Evolutionary conservation across 306 rosid genomes (phyloP), one percentile per base, ranked within the genome.

Genomic region (Trichosanthes cucumerina): DNA sequence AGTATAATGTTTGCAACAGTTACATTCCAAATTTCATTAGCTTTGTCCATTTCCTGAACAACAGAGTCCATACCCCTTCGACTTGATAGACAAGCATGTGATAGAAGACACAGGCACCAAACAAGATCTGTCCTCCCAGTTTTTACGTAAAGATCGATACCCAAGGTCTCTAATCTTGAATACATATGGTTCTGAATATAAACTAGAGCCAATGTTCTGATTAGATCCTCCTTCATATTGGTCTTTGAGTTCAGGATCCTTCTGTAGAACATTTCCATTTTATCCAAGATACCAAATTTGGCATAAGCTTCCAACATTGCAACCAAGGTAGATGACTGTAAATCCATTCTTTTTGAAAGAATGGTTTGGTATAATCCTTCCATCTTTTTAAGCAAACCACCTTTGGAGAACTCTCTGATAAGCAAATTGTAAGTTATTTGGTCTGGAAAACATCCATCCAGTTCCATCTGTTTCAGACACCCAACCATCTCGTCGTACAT

Each of bases 291-390:
- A 78, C 88, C 89, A 80, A 87, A 90, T 85, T 82, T 89, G 23
- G 88, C 84, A 79, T 92, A 92, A 85, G 87, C 88, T 83, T 90
- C 91, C 7, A 90, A 85, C 93, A 92, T 89, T 9, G 88, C 90
- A 81, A 89, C 81, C 74, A 88, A 80, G 31, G 91, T 90, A 58
- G 91, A 82, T 66, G 91, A 79, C 57, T 88, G 89, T 73, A 92
- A 78, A 33, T n/a, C 62, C 92, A 86, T 89, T 84, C 86, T 66
- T 76, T 87, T 89, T 1, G 93, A 90, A 79, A 79, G 36, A 92
- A 89, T 85, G 58, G 88, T 79, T 72, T 85, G 91, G 81, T 84
- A 83, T 2, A 87, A 16, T 80, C 86, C 86, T 84, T 88, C 91
- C 88, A 88, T 86, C 80, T 86, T 85, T 39, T 79, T 88, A 73